A percentile compares a stretch with the other conserved stretches of the same genome.
Conservation (phyloP, 352 stramenopile species). For the Phytophthora multivora region DNA sequence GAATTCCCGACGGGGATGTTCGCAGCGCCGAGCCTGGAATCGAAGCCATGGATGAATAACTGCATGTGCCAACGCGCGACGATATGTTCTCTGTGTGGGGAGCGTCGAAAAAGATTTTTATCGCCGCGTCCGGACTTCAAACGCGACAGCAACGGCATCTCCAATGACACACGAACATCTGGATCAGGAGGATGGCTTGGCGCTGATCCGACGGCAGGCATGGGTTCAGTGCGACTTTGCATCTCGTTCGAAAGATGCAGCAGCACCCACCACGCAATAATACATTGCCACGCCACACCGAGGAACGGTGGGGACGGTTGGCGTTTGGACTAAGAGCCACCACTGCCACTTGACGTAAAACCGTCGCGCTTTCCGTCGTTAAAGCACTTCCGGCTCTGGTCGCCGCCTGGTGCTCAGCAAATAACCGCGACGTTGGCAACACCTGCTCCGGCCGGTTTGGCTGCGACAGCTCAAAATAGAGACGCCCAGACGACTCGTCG, state of each 20-base stretch:
- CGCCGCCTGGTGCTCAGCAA: background rate
- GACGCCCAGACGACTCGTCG: slow-evolving; percentile 21
- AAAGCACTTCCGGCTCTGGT: background rate
- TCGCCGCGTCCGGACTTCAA: background rate
- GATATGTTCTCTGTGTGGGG: background rate
- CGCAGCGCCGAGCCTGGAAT: background rate
- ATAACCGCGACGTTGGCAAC: too few species aligned
- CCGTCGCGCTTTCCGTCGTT: slow-evolving; percentile 14
- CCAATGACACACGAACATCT: too few species aligned
- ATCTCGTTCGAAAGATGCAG: slow-evolving; percentile 16
- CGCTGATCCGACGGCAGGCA: slow-evolving; percentile 10
- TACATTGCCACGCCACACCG: background rate
- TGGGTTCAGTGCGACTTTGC: slow-evolving; percentile 27
- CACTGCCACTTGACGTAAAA: slow-evolving; percentile 31
- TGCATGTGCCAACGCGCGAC: background rate
- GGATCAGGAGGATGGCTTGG: background rate
- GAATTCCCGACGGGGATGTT: background rate
- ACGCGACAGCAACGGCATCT: too few species aligned
- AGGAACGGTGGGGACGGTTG: slow-evolving; percentile 1
- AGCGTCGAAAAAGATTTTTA: background rate
- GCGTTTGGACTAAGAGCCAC: slow-evolving; percentile 9
- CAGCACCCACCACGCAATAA: background rate
- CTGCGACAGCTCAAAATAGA: slow-evolving; percentile 22
- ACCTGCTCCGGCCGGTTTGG: background rate
- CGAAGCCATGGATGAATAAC: too few species aligned